Base-by-base conservation (phyloP, 1,139 yeast genomes). In the Saccharomyces hybrid region DNA sequence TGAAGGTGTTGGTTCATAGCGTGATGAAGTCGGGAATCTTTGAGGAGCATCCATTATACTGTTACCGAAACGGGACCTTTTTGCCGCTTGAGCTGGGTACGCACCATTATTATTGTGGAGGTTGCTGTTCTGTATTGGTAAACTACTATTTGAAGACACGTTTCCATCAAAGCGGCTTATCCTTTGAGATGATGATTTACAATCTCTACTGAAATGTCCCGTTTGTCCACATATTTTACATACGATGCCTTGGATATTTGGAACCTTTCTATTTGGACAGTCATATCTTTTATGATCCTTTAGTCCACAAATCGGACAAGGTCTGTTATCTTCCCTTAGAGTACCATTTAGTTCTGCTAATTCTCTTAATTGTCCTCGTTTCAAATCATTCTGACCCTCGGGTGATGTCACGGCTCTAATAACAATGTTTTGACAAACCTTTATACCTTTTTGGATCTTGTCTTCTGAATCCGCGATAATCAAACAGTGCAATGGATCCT, bases 321-420 rank as follows among this genome's bases (percentile, higher is more conserved):
- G 76, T 69, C 85, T 75, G 69, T 83, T 73, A 74, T 90, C 84
- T 64, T 88, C 96, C 54, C 98, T 78, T 51, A 90, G 76, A 0
- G 99, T 95, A 72, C 99, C 99, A 73, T 93, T 95, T 57, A 93
- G 77, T 14, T 88, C 85, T 0, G 99, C 99, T 63, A 95, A 77
- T 65, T 93, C 96, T 59, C 96, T 78, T 60, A 95, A 77, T 69
- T 95, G 99, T 49, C 87, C 90, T 55, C 97, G 77, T 68, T 95
- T 95, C 70, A 88, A 77, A 60, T 89, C 96, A 71, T 93, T 93
- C 67, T 89, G 95, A 1, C 96, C 96, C 61, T 86, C 93, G 1
- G 99, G 99, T 0, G 96, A 84, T 24, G 84, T 79, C 1, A 93
- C 88, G 1, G 89, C 96, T 59, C 87, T 87, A 54, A 87, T 84